Base-by-base conservation (phyloP, 179 eudicot genomes). In the Patellifolia procumbens region DNA sequence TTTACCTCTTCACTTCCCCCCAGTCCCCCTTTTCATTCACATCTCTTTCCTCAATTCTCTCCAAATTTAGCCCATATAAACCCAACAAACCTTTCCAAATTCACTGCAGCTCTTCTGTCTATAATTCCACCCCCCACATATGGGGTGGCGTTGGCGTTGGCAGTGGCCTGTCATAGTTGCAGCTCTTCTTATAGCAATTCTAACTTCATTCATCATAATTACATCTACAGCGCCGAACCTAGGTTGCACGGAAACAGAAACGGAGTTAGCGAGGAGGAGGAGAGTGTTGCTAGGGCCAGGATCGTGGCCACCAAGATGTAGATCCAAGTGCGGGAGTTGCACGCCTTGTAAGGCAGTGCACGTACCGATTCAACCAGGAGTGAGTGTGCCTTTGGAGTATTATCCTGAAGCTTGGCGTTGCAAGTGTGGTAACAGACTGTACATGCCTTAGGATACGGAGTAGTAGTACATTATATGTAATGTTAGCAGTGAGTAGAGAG, bases 361-460 rank as follows among this genome's bases (percentile, higher is more conserved):
- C 73, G 88, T 89, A 3, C 77, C 89, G 51, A 81, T 89, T 45
- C 91, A 89, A 2, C 96, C 91, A 2, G 90, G 91, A 11, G 70
- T 83, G 3, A 83, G 60, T 26, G 42, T 80, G 75, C 87, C 91
- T 12, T 66, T 86, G 58, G 96, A 89, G 84, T 91, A 91, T 68
- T 91, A 91, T 69, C 96, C 96, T 0, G 86, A 89, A 76, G 96
- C 96, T 67, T 91, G 96, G 96, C 85, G 96, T 0, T 91, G 96
- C 85, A 85, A 83, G 81, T 91, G 96, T 64, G 83, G 88, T 3
- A 77, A 79, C 55, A 88, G 85, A 55, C 65, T 89, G 52, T 91
- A 81, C 83, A 85, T 86, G 90, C 96, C 93, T 46, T 91, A 81
- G 73, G 2, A 52, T 12, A 9, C 16, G 28, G 7, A 34, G 20